Percentiles rank a stretch among this genome's conserved stretches.
These are phyloP conservation scores for Golubevia sp. DNA, from an alignment of 1,284 basidiomycete species.

Conservation along the genomic window DNA sequence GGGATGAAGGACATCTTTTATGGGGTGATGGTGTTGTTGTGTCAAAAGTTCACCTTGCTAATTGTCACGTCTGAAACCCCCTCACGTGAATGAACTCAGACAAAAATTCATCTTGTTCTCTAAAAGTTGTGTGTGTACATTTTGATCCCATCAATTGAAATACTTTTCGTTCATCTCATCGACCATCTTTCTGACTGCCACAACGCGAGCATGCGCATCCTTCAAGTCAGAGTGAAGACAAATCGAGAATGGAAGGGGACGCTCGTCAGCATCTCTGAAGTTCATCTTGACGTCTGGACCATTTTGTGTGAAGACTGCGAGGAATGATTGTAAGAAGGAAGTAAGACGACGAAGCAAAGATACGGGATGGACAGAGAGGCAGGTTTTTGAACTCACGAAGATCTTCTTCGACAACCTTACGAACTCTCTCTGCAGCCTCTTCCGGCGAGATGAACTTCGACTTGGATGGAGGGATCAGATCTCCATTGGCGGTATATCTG, in stretches of 20 bases:
- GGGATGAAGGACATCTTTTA: too few species aligned
- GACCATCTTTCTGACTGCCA: constrained; percentile 13
- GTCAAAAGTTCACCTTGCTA: too few species aligned
- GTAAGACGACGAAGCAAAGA: too few species aligned
- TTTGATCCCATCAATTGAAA: constrained; percentile 1
- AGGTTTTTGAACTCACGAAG: constrained; percentile 6
- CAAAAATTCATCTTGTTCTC: too few species aligned
- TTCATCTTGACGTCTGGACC: background rate
- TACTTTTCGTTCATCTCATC: constrained; percentile 19
- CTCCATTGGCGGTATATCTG: constrained; percentile 13
- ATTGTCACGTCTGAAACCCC: too few species aligned
- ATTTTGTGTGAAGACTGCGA: too few species aligned
- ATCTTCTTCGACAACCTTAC: constrained; percentile 13
- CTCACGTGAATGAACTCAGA: too few species aligned
- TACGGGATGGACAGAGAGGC: constrained; percentile 12
- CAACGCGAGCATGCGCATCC: constrained; percentile 12
- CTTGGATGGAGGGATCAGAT: constrained; percentile 19
- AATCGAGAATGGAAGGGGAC: constrained; percentile 20
- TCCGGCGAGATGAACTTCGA: constrained; percentile 18
- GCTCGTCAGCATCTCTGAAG: constrained; percentile 14
- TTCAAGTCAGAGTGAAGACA: constrained; percentile 22
- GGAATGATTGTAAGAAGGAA: too few species aligned
- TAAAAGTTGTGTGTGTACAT: too few species aligned
- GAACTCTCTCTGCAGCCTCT: constrained; percentile 20
- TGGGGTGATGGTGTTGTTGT: too few species aligned